Conservation (phyloP, 2,329 filamentous ascomycete species). For the Exophiala bonariae region DNA sequence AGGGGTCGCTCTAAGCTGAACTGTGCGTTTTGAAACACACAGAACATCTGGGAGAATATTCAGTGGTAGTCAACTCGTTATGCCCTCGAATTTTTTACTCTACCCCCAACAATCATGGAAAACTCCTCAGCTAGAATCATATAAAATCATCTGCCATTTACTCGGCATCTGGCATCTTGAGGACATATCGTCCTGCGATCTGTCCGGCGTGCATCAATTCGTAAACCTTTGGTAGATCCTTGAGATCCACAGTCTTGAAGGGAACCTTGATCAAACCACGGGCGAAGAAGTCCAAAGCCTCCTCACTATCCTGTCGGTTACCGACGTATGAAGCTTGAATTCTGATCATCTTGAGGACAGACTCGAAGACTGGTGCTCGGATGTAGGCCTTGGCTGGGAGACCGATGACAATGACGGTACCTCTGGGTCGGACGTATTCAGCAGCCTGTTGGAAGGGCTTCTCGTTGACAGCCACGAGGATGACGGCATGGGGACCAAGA, state of each 20-base stretch:
- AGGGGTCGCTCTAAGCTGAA: too few relatives aligned
- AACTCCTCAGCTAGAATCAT: too few relatives aligned
- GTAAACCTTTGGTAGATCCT: constrained; percentile 77
- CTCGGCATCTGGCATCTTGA: constrained; percentile 39
- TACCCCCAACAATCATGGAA: too few relatives aligned
- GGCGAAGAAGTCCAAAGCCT: constrained; percentile 87
- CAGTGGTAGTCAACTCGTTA: too few relatives aligned
- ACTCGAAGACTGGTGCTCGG: constrained; percentile 83
- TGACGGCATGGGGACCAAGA: constrained; percentile 80
- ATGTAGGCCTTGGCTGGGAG: constrained; percentile 79
- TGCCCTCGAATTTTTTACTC: too few relatives aligned
- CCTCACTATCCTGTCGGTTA: constrained; percentile 81
- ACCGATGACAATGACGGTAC: constrained; percentile 84
- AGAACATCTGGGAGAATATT: too few relatives aligned
- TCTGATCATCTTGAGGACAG: constrained; percentile 83
- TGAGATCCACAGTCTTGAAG: constrained; percentile 80
- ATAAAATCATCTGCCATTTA: constrained; percentile 9
- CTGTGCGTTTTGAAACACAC: too few relatives aligned
- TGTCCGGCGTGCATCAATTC: constrained; percentile 62
- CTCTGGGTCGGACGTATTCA: constrained; percentile 79
- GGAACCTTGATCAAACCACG: constrained; percentile 83
- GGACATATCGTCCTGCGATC: constrained; percentile 45
- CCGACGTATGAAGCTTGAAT: constrained; percentile 95
- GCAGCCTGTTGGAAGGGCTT: constrained; percentile 95
- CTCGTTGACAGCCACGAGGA: constrained; percentile 83